Base-by-base conservation (phyloP, 2,329 filamentous ascomycete species). In the Geosmithia morbida region DNA sequence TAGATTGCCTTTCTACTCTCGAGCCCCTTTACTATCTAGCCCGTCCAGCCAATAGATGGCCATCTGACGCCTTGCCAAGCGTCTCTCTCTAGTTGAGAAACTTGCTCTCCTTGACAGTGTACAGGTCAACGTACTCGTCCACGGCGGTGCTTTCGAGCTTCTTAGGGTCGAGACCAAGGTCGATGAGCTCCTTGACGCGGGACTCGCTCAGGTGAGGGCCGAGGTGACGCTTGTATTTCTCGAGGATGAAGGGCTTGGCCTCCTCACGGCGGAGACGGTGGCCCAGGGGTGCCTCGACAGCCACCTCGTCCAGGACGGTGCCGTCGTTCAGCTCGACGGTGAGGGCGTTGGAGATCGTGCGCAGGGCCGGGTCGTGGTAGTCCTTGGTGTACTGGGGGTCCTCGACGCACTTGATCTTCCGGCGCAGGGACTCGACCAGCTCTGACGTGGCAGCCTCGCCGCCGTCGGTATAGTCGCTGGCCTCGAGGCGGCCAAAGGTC, bases 341-440 rank as follows among this genome's bases (percentile, higher is more conserved):
- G 54, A 98, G 75, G 8, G 89, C 92, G 71, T 98, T 98, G 66
- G 88, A 87, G 68, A 98, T 98, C 66, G 88, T 96, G 58, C 92
- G 87, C 72, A 94, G 86, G 56, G 76, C 72, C 29, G 92, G 87
- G 72, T 97, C 77, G 64, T 98, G 92, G 80, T 98, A 98, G 68
- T 97, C 90, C 62, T 75, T 69, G 55, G 92, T 97, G 75, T 89
- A 97, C 67, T 90, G 78, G 49, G 87, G 85, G 69, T 98, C 92
- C 70, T 98, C 92, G 47, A 96, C 87, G 67, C 92, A 98, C 66
- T 80, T 81, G 72, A 98, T 97, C 73, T 86, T 87, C 72, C 94
- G 75, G 62, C 92, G 83, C 52, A 98, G 83, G 49, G 83, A 85
- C 69, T 97, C 92, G 51, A 98, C 83, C 43, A 96, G 80, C 49